A percentile compares a stretch with the other conserved stretches of the same genome.
Evolutionary conservation across 2,329 filamentous ascomycete genomes (phyloP).

Genomic region (Penicillium sp.): DNA sequence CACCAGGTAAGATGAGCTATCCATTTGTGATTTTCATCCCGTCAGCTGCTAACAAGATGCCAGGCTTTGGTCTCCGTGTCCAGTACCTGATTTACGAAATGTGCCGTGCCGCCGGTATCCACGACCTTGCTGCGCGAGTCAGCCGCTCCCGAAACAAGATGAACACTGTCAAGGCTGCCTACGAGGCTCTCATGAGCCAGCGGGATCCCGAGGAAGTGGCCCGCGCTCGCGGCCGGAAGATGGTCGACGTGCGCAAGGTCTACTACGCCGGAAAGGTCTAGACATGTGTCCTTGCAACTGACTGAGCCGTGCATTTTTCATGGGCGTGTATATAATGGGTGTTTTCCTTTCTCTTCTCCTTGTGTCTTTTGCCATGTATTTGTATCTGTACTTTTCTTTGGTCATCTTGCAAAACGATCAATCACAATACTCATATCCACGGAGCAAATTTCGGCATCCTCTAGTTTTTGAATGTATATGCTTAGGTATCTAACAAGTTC

Average conservation of each 20-base stretch:
- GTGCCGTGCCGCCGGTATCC: constrained; percentile 81
- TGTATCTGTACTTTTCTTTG: constrained; percentile 28
- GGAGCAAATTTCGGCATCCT: not conserved
- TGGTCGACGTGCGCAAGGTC: constrained; percentile 94
- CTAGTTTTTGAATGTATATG: too few species aligned
- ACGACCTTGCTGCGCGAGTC: constrained; percentile 81
- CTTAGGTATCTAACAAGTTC: too few species aligned
- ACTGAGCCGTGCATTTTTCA: constrained; percentile 17
- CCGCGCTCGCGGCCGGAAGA: constrained; percentile 84
- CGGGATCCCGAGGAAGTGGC: constrained; percentile 87
- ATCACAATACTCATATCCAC: constrained; percentile 1
- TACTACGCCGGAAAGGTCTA: constrained; percentile 84
- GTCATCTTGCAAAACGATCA: constrained; percentile 22
- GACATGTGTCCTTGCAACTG: constrained; percentile 16
- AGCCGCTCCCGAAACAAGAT: constrained; percentile 89
- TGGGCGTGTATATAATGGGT: constrained; percentile 30
- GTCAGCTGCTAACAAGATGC: constrained; percentile 5
- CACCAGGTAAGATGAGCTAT: constrained; percentile 69
- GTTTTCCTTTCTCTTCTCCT: constrained; percentile 22
- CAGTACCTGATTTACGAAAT: constrained; percentile 94
- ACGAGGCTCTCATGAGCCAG: constrained; percentile 80
- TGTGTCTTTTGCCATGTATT: constrained; percentile 34
- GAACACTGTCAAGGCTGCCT: constrained; percentile 94
- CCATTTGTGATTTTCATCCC: too few species aligned
- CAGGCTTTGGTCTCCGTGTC: constrained; percentile 91